Evolutionary conservation across 2,329 filamentous ascomycete genomes (phyloP), one percentile per base, ranked within the genome.

Genomic region (Aureobasidium namibiae): DNA sequence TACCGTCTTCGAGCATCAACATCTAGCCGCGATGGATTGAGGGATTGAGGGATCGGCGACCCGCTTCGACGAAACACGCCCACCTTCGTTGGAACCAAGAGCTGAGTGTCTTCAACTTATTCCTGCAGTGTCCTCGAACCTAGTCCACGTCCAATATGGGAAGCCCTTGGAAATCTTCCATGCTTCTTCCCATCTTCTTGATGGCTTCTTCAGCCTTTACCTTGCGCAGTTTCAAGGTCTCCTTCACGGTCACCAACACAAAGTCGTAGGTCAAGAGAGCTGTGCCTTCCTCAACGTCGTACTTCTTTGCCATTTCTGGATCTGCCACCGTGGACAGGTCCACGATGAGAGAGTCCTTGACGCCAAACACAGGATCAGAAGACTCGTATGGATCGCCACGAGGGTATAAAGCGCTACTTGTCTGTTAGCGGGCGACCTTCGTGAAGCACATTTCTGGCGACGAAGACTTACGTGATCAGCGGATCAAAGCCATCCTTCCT

Each of bases 311-410:
- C 0, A 85, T 81, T 53, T 76, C 78, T 33, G 77, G 76, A 0
- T 72, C 67, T 70, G 78, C 71, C 66, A 80, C 73, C 68, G 78
- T 70, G 63, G 77, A 62, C 73, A 81, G 74, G 62, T 88, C 85
- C 13, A 89, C 78, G 14, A 88, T 75, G 6, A 92, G 76, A 38
- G 85, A 88, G 67, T 88, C 78, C 72, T 92, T 92, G 57, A 92
- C 88, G 4, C 89, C 89, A 65, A 92, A 92, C 2, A 92, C 89
- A 0, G 88, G 87, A 68, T 92, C 89, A 0, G 86, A 88, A 1
- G 82, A 87, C 74, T 90, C 88, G 68, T 90, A 92, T 0, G 85
- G 86, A 65, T 91, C 88, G 38, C 83, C 84, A 2, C 86, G 82
- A 61, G 90, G 75, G 67, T 90, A 92, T 0, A 92, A 75, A 0